Evolutionary conservation across 2,329 filamentous ascomycete species (phyloP), one percentile per base, ranked within the genome.

Genomic region (Amauroascus verrucosus): DNA sequence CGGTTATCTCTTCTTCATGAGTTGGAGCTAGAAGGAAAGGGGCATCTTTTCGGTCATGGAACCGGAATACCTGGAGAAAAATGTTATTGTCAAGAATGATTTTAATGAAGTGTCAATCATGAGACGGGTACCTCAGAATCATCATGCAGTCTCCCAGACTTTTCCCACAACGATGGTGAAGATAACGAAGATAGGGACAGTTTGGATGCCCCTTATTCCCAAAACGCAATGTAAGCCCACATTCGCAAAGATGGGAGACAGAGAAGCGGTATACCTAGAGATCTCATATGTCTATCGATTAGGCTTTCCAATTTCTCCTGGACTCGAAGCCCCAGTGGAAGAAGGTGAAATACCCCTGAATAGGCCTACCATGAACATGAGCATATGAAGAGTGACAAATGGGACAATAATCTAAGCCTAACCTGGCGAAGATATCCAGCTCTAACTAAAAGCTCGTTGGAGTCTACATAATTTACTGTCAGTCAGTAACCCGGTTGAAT

Each of bases 1-100:
- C 74, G 0, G 93, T 98, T 60, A 98, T 93, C 65, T 98, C 93
- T 67, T 98, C 93, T 65, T 98, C 93, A 57, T 98, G 93, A 0
- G 93, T 98, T 0, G 93, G 93, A 1, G 89, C 85, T 3, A 98
- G 78, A 28, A 98, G 76, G 57, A 87, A 87, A 3, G 79, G 76
- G 0, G 78, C 74, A 6, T 85, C 80, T 67, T 86, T 93, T 53
- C 93, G 81, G 68, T 97, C 93, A 43, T 77, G 71, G 45, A 97
- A 80, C 40, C 80, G 81, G 61, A 96, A 91, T 18, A 96, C 77
- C 83, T 93, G 57, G 35, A 6, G 14, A 33, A 13, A 28, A 30
- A 13, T 30, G 30, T 53, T 48, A 16, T 30, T 32, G 4, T 41
- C 18, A 41, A 8, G 3, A 24, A 11, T 14, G 13, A 24, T 26